Evolutionary conservation across 2,329 filamentous ascomycete species (phyloP).

Genomic region (Akanthomyces lecanii): DNA sequence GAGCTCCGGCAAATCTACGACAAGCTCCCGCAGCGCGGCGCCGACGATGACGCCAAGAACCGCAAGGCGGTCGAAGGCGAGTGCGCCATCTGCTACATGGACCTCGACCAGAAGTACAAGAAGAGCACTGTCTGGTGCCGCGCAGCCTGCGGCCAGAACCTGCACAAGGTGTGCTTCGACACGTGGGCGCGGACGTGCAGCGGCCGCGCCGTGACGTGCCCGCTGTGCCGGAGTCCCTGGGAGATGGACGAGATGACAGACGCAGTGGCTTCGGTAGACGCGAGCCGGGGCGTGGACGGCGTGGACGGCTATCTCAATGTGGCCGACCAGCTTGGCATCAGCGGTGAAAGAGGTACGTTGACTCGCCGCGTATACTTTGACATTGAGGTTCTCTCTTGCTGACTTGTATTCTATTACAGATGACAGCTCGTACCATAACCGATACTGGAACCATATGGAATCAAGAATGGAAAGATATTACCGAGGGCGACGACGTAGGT

Average conservation of each 20-base stretch:
- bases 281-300: conserved; percentile 33
- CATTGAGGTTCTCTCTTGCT: neutral
- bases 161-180: conserved; percentile 50
- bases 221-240: conserved; percentile 58
- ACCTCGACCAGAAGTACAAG: conserved; percentile 34
- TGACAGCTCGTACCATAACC: neutral
- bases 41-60: conserved; percentile 31
- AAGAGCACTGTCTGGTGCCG: conserved; percentile 47
- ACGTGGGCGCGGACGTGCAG: conserved; percentile 45
- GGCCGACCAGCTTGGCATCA: conserved; percentile 56
- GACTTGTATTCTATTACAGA: neutral
- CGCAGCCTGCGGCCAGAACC: conserved; percentile 51
- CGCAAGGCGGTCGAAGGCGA: conserved; percentile 50
- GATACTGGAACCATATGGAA: neutral
- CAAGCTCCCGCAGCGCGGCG: conserved; percentile 44
- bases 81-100: conserved; percentile 55
- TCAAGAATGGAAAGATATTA: neutral
- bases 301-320: conserved; percentile 60
- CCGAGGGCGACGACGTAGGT: neutral
- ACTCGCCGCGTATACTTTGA: neutral
- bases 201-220: conserved; percentile 48
- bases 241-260: conserved; percentile 37
- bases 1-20: conserved; percentile 58
- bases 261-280: conserved; percentile 40
- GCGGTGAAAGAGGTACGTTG: conserved; percentile 43